Evolutionary conservation across 2,329 filamentous ascomycete species (phyloP).

Genomic region (Elsinoe perseae): DNA sequence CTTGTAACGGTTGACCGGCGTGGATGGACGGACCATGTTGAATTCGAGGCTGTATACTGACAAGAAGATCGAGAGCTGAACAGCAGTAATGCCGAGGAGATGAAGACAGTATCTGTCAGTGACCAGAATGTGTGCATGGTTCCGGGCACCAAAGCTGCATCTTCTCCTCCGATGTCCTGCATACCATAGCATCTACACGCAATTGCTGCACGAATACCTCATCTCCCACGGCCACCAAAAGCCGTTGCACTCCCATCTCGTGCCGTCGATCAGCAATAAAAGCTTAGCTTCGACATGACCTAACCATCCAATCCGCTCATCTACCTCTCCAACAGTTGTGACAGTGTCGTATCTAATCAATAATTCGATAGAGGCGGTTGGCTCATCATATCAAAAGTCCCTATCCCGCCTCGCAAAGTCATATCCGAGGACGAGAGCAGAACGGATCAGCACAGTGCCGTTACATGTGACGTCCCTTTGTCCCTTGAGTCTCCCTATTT

Average conservation of each 20-base stretch:
- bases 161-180: not conserved
- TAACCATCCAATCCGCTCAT: not conserved
- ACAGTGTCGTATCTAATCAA: slow-evolving; percentile 11
- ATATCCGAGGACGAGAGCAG: not conserved
- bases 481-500: slow-evolving; percentile 9
- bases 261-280: slow-evolving; percentile 12
- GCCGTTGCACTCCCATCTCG: slow-evolving; percentile 12
- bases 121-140: not conserved
- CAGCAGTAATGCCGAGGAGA: not conserved
- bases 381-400: not conserved
- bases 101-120: not conserved
- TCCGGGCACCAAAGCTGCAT: not conserved
- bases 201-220: not conserved
- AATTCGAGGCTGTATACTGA: not conserved
- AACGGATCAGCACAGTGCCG: not conserved
- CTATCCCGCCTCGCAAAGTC: not conserved
- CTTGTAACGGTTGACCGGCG: slow-evolving; percentile 5
- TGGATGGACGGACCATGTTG: slow-evolving; percentile 5
- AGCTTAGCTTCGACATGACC: slow-evolving; percentile 3
- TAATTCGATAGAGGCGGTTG: slow-evolving; percentile 8
- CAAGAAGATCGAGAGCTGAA: not conserved
- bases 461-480: not conserved
- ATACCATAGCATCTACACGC: not conserved
- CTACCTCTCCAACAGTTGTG: slow-evolving; percentile 4
- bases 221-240: not conserved